phyloP scores from a whole-genome alignment of 1,284 basidiomycete genomes.

The Kwoniella shivajii region DNA sequence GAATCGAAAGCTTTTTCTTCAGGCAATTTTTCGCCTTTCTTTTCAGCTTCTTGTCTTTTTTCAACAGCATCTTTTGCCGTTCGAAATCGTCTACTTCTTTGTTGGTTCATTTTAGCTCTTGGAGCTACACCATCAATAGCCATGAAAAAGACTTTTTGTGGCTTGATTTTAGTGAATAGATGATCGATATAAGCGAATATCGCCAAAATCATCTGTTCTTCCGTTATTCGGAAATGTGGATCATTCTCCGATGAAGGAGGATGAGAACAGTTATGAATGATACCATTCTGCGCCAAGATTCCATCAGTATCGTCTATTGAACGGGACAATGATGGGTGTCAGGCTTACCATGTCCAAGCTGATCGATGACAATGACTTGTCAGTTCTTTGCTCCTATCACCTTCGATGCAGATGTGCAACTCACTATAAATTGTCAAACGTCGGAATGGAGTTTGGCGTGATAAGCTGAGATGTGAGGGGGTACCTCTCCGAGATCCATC shows the following conservation, averaged over 20 bases:
- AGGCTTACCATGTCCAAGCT: conserved; percentile 43
- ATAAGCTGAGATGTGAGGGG: conserved; percentile 97
- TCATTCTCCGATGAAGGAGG: conserved; percentile 69
- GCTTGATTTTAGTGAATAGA: conserved; percentile 95
- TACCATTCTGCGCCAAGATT: conserved; percentile 77
- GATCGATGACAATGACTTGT: neutral
- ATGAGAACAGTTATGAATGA: conserved; percentile 89
- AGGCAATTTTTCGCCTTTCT: conserved; percentile 87
- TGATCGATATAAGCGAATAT: conserved; percentile 98
- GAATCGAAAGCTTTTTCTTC: conserved; percentile 95
- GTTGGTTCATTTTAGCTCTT: conserved; percentile 99
- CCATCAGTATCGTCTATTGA: neutral
- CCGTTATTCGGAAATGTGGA: conserved; percentile 90
- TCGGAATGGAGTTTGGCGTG: conserved; percentile 75
- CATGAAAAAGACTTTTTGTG: conserved; percentile 95
- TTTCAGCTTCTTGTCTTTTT: conserved; percentile 77
- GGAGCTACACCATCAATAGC: conserved; percentile 98
- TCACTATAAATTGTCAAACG: conserved; percentile 56
- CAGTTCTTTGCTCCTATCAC: conserved; percentile 34
- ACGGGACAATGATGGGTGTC: neutral
- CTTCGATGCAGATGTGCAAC: conserved; percentile 59
- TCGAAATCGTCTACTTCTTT: conserved; percentile 88
- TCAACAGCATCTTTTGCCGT: conserved; percentile 93
- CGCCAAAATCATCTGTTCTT: conserved; percentile 95
- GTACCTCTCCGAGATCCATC: conserved; percentile 80